Evolutionary conservation across 148 eudicot genomes (phyloP).

Genomic region (Suaeda aralocaspica): DNA sequence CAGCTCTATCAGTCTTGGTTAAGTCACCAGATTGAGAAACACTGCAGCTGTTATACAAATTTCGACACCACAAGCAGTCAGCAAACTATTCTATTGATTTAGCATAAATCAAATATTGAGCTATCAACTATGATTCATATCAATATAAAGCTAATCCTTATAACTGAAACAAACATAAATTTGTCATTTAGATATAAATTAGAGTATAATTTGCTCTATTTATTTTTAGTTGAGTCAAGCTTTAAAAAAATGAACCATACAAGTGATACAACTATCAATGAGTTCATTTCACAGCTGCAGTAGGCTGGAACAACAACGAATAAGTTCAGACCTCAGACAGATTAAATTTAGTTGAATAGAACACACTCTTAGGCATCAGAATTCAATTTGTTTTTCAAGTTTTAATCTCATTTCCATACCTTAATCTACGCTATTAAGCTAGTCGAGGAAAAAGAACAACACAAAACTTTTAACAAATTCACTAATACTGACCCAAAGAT

Average conservation of each 20-base stretch:
- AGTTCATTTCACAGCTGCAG: neutral
- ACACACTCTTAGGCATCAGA: no score
- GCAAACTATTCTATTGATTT: neutral
- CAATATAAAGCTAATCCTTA: no score
- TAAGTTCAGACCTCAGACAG: no score
- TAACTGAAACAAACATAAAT: no score
- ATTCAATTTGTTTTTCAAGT: no score
- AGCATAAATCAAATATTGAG: neutral
- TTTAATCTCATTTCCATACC: neutral
- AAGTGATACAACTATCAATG: no score
- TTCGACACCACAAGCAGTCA: neutral
- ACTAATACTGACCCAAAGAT: constrained; percentile 64
- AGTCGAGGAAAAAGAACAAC: neutral
- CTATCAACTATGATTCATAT: neutral
- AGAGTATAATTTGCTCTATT: no score
- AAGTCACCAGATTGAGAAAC: constrained; percentile 78
- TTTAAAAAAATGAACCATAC: no score
- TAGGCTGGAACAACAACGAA: no score
- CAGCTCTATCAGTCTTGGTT: constrained; percentile 84
- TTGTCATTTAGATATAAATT: no score
- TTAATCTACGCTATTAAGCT: neutral
- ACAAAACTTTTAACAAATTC: neutral
- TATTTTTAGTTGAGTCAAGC: no score
- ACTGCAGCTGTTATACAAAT: constrained; percentile 63
- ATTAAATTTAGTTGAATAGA: neutral